Evolutionary conservation across 2,329 filamentous ascomycete species (phyloP).

Genomic region (Trichoderma gracile): DNA sequence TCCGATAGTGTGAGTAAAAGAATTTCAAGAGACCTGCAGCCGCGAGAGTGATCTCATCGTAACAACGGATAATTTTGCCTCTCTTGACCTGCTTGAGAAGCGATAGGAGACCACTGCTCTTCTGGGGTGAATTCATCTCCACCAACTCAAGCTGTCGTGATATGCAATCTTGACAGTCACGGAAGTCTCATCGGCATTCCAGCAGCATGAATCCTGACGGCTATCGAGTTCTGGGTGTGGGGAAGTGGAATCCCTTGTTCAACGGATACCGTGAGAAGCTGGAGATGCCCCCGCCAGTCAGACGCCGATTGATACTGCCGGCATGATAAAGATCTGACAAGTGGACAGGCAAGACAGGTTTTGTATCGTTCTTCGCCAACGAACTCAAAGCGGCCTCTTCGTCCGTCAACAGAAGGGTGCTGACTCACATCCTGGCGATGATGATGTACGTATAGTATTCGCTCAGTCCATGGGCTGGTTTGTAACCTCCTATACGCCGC

Average conservation of each 20-base stretch:
- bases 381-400: neutral
- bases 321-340: slow-evolving; percentile 9
- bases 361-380: neutral
- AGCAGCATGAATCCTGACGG: too few species aligned
- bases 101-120: too few species aligned
- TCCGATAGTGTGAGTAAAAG: neutral
- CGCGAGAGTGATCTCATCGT: neutral
- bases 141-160: too few species aligned
- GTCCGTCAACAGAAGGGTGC: neutral
- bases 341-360: neutral
- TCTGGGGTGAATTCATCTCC: too few species aligned
- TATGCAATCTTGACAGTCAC: neutral
- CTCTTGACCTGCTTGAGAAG: too few species aligned
- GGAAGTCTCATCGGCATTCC: neutral
- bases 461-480: neutral
- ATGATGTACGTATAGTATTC: neutral
- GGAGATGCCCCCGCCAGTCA: neutral
- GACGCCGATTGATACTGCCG: neutral
- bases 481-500: neutral
- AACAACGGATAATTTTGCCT: too few species aligned
- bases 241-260: neutral
- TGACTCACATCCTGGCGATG: neutral
- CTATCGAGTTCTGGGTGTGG: neutral
- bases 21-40: neutral
- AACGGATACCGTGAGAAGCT: neutral